Percentiles rank a stretch among this genome's conserved stretches.
Conservation (phyloP, 176 grass and related monocot species). For the Triticum monococcum region DNA sequence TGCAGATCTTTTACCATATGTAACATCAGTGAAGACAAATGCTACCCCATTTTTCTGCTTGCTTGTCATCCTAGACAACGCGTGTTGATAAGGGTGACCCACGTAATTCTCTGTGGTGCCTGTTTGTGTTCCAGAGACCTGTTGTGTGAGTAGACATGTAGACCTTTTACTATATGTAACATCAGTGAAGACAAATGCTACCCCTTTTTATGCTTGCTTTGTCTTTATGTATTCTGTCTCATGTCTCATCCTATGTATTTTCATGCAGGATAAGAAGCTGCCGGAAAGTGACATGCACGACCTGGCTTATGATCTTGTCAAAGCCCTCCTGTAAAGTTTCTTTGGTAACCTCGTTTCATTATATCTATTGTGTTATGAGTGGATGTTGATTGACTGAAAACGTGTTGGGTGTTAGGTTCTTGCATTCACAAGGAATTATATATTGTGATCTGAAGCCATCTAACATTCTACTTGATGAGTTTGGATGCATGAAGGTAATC, state of each 20-base stretch:
- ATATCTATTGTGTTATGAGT: conserved; percentile 12
- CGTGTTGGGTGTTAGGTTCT: conserved; percentile 59
- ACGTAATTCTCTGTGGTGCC: too few relatives aligned
- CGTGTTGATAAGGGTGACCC: too few relatives aligned
- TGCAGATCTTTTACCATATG: background rate
- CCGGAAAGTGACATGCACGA: conserved; percentile 92
- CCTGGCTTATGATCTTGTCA: conserved; percentile 70
- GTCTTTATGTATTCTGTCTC: background rate
- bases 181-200: background rate
- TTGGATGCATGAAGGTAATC: conserved; percentile 89
- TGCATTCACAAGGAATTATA: conserved; percentile 97
- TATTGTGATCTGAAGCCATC: conserved; percentile 99
- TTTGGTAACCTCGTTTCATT: conserved; percentile 18
- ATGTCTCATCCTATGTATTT: conserved; percentile 8
- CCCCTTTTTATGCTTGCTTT: background rate
- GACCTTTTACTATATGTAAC: conserved; percentile 1
- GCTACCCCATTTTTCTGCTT: background rate
- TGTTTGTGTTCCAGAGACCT: too few relatives aligned
- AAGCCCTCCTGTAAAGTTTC: conserved; percentile 86
- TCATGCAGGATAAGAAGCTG: conserved; percentile 68
- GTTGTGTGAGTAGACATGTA: too few relatives aligned
- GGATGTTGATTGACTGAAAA: conserved; percentile 24
- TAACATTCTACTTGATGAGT: conserved; percentile 95
- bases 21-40: background rate
- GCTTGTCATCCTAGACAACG: background rate